Percentiles rank a stretch among this genome's conserved stretches.
Conservation (phyloP, 2,329 filamentous ascomycete genomes). For the Claviceps digitariae region DNA sequence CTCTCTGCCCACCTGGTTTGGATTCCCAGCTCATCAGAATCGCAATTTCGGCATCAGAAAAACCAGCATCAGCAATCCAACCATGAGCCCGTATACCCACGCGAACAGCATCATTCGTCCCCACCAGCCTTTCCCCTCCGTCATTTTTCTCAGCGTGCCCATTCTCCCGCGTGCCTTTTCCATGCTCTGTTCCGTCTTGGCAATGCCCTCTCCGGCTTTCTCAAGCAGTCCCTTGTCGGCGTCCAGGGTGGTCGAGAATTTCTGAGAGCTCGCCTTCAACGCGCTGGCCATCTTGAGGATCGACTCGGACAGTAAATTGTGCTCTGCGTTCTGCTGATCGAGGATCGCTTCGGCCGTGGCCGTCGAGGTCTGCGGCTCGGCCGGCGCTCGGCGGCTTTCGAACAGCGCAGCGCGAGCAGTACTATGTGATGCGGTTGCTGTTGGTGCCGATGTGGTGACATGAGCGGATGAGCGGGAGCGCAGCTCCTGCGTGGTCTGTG, state of each 20-base stretch:
- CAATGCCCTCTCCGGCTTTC: conserved; percentile 60
- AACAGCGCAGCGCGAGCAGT: conserved; percentile 32
- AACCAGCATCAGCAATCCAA: conserved; percentile 65
- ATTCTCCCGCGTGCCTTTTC: conserved; percentile 64
- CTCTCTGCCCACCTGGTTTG: background rate
- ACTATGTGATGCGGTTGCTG: conserved; percentile 15
- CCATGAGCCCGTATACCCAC: conserved; percentile 70
- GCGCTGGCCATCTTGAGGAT: conserved; percentile 69
- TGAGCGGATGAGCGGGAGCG: conserved; percentile 17
- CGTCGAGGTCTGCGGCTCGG: conserved; percentile 25
- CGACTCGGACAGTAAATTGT: conserved; percentile 68
- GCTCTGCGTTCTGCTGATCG: conserved; percentile 64
- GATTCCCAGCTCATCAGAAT: conserved; percentile 28
- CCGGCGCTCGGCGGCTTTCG: conserved; percentile 23
- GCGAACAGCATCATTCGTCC: conserved; percentile 72
- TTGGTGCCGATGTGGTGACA: conserved; percentile 6
- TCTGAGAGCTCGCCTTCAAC: conserved; percentile 60
- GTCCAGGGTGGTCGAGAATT: conserved; percentile 60
- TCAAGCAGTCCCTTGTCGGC: conserved; percentile 57
- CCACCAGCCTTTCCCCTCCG: conserved; percentile 80
- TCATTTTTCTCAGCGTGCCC: conserved; percentile 64
- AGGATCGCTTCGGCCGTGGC: conserved; percentile 58
- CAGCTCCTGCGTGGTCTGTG: conserved; percentile 22
- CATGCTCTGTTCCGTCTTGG: conserved; percentile 63
- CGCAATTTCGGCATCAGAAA: conserved; percentile 79